Evolutionary conservation across 805 yeast species (phyloP).

Genomic region (Candida khao-thaluensis): DNA sequence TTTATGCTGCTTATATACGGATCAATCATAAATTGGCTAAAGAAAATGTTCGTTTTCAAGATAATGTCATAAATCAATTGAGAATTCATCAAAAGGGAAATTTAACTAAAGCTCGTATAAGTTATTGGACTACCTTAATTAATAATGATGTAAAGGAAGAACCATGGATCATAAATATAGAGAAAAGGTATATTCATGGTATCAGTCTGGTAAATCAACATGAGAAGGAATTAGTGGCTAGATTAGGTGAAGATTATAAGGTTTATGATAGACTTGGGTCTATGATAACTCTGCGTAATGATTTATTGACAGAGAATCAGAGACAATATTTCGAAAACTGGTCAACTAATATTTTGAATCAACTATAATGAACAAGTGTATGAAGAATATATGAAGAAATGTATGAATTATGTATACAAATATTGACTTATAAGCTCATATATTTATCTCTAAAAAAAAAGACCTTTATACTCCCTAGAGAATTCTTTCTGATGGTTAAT

Average conservation of each 20-base stretch:
- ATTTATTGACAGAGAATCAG: slow-evolving; percentile 32
- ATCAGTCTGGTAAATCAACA: slow-evolving; percentile 10
- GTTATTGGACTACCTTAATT: slow-evolving; percentile 53
- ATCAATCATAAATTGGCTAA: slow-evolving; percentile 49
- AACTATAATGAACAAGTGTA: too few relatives aligned
- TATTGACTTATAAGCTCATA: too few relatives aligned
- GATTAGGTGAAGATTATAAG: slow-evolving; percentile 33
- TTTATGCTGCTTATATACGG: slow-evolving; percentile 56
- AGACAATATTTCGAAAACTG: slow-evolving; percentile 27
- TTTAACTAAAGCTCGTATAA: slow-evolving; percentile 46
- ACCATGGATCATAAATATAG: slow-evolving; percentile 61
- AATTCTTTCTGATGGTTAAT: too few relatives aligned
- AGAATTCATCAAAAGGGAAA: slow-evolving; percentile 56
- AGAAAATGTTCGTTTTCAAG: slow-evolving; percentile 48
- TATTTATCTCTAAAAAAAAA: too few relatives aligned
- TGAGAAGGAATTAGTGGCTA: slow-evolving; percentile 27
- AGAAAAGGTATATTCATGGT: slow-evolving; percentile 41
- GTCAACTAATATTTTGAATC: slow-evolving; percentile 7
- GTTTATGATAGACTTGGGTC: slow-evolving; percentile 30
- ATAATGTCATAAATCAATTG: slow-evolving; percentile 49
- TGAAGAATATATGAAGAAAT: too few relatives aligned
- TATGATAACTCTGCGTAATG: slow-evolving; percentile 33
- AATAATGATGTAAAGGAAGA: slow-evolving; percentile 54
- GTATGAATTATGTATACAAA: too few relatives aligned
- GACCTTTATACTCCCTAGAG: too few relatives aligned